Conservation (phyloP, 2,329 filamentous ascomycete species). For the Sporothrix euskadiensis region DNA sequence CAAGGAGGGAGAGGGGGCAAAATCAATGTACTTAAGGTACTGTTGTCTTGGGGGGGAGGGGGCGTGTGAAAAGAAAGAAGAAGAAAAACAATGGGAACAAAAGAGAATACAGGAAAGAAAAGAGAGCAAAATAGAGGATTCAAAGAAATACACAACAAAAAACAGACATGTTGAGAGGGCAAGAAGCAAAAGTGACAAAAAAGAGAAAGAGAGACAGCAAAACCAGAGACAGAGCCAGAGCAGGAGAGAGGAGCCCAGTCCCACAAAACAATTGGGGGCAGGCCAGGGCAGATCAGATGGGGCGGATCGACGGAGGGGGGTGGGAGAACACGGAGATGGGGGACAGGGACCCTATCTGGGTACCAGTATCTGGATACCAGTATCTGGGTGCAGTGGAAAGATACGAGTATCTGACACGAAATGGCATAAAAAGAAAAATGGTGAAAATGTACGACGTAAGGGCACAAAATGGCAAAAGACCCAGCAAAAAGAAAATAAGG, state of each 20-base stretch:
- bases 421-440: neutral
- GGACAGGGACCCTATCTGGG: neutral
- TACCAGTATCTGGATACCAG: neutral
- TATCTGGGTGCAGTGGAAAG: neutral
- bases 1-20: neutral
- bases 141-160: neutral
- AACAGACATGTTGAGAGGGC: conserved; percentile 5
- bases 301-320: conserved; percentile 28
- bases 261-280: conserved; percentile 23
- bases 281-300: conserved; percentile 28
- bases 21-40: neutral
- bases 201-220: neutral
- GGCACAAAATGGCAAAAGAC: neutral
- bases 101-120: conserved; percentile 23
- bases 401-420: neutral
- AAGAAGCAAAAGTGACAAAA: neutral
- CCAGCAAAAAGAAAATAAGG: conserved; percentile 10
- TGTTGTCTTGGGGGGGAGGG: neutral
- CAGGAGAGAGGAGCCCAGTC: conserved; percentile 19
- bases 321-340: conserved; percentile 1
- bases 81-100: conserved; percentile 23
- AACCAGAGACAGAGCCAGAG: conserved; percentile 9
- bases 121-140: conserved; percentile 26
- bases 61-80: neutral
- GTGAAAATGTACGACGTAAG: neutral